Evolutionary conservation across 2,329 filamentous ascomycete genomes (phyloP).

Genomic region (Sclerotinia glacialis): DNA sequence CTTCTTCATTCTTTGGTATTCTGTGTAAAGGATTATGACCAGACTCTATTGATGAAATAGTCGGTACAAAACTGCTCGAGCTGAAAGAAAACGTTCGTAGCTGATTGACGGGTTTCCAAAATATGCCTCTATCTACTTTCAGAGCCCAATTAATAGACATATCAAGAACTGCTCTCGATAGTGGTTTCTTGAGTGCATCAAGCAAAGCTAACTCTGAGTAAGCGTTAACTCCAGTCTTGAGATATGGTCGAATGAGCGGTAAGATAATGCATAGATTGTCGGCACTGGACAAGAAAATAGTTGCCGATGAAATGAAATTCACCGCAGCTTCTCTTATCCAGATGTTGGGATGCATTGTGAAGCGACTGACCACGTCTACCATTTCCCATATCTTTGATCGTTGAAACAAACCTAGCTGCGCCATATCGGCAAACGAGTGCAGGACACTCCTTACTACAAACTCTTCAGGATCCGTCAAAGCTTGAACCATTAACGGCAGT

Average conservation of each 20-base stretch:
- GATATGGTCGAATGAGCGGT: conserved; percentile 75
- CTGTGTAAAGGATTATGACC: conserved; percentile 58
- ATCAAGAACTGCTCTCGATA: conserved; percentile 78
- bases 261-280: conserved; percentile 81
- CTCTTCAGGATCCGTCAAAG: conserved; percentile 87
- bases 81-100: conserved; percentile 68
- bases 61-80: conserved; percentile 51
- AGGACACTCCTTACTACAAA: conserved; percentile 90
- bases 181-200: conserved; percentile 77
- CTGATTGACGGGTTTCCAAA: conserved; percentile 78
- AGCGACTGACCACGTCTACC: conserved; percentile 76
- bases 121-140: conserved; percentile 75
- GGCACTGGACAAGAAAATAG: conserved; percentile 71
- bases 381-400: conserved; percentile 83
- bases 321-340: conserved; percentile 92
- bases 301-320: conserved; percentile 76
- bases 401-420: conserved; percentile 82
- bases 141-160: conserved; percentile 82
- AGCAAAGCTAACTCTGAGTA: conserved; percentile 73
- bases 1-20: conserved; percentile 78
- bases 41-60: conserved; percentile 56
- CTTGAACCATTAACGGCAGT: conserved; percentile 91
- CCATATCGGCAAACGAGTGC: conserved; percentile 83
- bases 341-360: conserved; percentile 88
- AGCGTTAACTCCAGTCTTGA: conserved; percentile 69